phyloP scores from a whole-genome alignment of 257 asterid species.

The Solanum piurae region DNA sequence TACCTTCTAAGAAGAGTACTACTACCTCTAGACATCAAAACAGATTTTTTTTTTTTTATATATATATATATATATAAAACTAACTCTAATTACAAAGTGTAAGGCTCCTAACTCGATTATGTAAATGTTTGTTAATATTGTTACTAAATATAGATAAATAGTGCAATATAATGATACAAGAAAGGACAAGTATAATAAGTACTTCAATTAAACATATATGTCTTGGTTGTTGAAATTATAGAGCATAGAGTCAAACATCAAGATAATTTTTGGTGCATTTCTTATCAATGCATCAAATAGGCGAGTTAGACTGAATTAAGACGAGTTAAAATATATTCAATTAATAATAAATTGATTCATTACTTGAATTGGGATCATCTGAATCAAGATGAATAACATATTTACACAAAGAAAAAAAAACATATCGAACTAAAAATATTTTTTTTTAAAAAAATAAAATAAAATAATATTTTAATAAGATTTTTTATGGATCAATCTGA shows the following conservation, averaged over 20 bases:
- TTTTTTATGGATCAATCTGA: background rate
- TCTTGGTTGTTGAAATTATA: background rate
- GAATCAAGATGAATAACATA: background rate
- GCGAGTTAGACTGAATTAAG: background rate
- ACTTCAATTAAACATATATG: background rate
- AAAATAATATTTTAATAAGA: background rate
- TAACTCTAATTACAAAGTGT: no score
- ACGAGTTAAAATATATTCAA: background rate
- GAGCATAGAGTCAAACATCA: background rate
- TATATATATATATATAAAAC: no score
- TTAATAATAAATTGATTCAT: background rate
- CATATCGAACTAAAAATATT: background rate
- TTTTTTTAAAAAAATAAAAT: background rate
- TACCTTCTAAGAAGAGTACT: background rate
- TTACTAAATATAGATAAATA: background rate
- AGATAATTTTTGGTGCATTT: background rate
- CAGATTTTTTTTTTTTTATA: no score
- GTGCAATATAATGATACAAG: background rate
- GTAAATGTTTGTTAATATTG: no score
- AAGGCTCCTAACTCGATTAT: no score
- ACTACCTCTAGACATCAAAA: background rate
- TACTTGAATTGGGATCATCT: background rate
- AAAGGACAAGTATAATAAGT: background rate
- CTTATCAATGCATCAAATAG: rapidly evolving
- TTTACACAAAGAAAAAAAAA: background rate